Conservation (phyloP, 768 basidiomycete species). For the Macrolepiota fuliginosa region DNA sequence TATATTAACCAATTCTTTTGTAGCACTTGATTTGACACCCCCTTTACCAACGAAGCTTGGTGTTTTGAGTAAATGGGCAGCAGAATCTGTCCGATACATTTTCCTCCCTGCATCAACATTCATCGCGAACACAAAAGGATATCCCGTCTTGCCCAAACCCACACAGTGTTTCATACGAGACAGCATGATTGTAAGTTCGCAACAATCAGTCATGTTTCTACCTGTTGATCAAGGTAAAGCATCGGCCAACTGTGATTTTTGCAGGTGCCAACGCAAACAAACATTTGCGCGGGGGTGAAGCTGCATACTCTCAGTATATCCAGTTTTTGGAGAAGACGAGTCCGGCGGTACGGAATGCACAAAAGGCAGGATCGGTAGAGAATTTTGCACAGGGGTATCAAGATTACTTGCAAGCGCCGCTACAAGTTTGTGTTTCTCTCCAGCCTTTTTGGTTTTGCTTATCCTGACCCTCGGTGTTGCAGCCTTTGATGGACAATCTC, state of each 20-base stretch:
- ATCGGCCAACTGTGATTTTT: conserved; percentile 82
- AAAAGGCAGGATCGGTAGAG: conserved; percentile 75
- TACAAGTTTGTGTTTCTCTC: conserved; percentile 60
- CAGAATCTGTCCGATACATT: conserved; percentile 88
- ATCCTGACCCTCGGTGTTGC: conserved; percentile 7
- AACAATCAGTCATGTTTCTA: neutral
- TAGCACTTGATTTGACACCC: conserved; percentile 90
- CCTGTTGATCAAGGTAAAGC: conserved; percentile 42
- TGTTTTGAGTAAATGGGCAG: conserved; percentile 84
- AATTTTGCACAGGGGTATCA: conserved; percentile 91
- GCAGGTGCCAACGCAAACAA: conserved; percentile 59
- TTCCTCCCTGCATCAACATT: conserved; percentile 89
- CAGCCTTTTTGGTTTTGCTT: neutral
- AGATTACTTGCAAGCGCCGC: conserved; percentile 91
- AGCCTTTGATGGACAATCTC: conserved; percentile 98
- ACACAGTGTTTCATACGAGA: conserved; percentile 90
- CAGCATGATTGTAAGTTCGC: conserved; percentile 71
- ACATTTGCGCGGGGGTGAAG: conserved; percentile 81
- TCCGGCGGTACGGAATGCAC: conserved; percentile 57
- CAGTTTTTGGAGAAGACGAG: conserved; percentile 81
- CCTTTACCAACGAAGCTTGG: conserved; percentile 79
- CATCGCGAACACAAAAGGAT: conserved; percentile 94
- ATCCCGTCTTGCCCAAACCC: conserved; percentile 92
- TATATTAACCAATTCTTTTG: conserved; percentile 3
- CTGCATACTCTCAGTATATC: conserved; percentile 89